Percentiles rank a stretch among this genome's conserved stretches.
phyloP scores from a whole-genome alignment of 2,329 filamentous ascomycete species.

The Cercospora sesami region DNA sequence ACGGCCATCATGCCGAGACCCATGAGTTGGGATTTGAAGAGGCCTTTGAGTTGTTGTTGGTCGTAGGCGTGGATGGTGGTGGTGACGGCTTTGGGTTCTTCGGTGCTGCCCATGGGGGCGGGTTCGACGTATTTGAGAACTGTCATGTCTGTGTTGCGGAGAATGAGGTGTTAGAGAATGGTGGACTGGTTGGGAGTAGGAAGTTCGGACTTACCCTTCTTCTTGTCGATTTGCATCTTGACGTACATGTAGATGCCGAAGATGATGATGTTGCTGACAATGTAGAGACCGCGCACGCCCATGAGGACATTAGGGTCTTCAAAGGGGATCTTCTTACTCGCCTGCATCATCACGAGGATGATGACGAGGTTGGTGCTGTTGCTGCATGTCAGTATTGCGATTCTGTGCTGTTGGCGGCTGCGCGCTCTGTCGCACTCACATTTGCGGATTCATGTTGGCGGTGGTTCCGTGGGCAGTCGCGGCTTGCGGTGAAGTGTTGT shows the following conservation, averaged over 20 bases:
- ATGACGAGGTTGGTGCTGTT: conserved; percentile 85
- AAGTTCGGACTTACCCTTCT: conserved; percentile 77
- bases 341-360: conserved; percentile 98
- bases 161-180: background rate
- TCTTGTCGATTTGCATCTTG: conserved; percentile 82
- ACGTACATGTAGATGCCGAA: conserved; percentile 81
- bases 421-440: conserved; percentile 29
- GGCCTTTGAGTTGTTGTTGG: conserved; percentile 74
- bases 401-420: conserved; percentile 2
- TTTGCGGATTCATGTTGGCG: conserved; percentile 40
- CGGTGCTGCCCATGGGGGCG: conserved; percentile 84
- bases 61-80: conserved; percentile 98
- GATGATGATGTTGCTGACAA: conserved; percentile 79
- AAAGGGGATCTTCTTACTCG: conserved; percentile 92
- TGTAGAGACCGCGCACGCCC: conserved; percentile 63
- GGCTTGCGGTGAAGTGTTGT: background rate
- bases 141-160: conserved; percentile 69
- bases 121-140: conserved; percentile 99
- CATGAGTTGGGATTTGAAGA: conserved; percentile 91
- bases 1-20: conserved; percentile 96
- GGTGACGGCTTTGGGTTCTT: conserved; percentile 93
- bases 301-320: conserved; percentile 76
- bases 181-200: background rate
- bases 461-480: conserved; percentile 6
- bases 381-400: conserved; percentile 11